Evolutionary conservation across 257 asterid genomes (phyloP), one percentile per base, ranked within the genome.

Genomic region (Pogostemon cablin): DNA sequence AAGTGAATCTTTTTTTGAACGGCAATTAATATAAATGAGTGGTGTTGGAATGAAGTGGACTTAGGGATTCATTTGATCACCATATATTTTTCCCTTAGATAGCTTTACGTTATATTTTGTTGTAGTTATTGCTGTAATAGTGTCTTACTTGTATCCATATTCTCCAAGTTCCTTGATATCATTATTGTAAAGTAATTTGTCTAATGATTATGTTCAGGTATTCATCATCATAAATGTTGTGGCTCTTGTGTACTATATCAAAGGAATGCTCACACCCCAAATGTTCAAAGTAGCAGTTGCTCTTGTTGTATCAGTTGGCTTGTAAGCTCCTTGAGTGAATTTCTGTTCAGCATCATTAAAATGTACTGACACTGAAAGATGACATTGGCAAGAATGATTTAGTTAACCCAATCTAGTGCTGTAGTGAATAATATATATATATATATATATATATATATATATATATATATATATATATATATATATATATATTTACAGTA

Each of bases 201-300:
- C 58, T 78, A 71, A 57, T 76, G 59, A 52, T 76, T 64, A 50
- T 81, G 46, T 71, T 10, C 91, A 93, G 99, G 99, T 93, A 67
- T 93, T 93, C 81, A 85, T 93, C 73, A 81, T 93, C 56, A 72
- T 93, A 77, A 96, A 93, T 76, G 96, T 93, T 12, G 96, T 91
- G 84, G 97, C 96, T 71, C 95, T 93, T 82, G 95, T 89, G 67
- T 89, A 87, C 79, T 86, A 93, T 71, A 83, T 93, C 85, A 93
- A 83, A 79, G 99, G 97, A 75, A 84, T 93, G 68, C 91, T 93
- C 75, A 78, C 97, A 15, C 96, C 95, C 32, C 86, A 82, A 85
- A 93, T 93, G 97, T 93, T 93, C 88, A 93, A 87, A 89, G 91
- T 93, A 69, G 97, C 97, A 17, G 96, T 93, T 71, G 87, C 97